These are phyloP conservation scores for Pestalotiopsis fici DNA, from an alignment of 2,329 filamentous ascomycete genomes.

Conservation along the genomic window DNA sequence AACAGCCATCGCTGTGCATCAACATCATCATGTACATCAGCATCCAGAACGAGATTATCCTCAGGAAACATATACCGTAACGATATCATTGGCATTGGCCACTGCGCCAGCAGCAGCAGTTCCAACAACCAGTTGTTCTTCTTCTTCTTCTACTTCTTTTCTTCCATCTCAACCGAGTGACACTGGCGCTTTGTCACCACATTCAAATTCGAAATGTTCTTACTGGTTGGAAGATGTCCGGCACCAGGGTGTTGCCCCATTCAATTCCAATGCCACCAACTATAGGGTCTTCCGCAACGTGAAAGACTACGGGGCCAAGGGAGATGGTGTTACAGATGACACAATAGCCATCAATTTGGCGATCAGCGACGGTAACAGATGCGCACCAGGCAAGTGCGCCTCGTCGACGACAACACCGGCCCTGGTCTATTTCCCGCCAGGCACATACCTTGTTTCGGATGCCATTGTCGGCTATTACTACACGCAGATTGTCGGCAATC, in stretches of 20 bases:
- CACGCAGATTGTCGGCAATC: slow-evolving; percentile 63
- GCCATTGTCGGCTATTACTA: slow-evolving; percentile 79
- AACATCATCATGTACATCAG: background rate
- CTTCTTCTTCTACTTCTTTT: background rate
- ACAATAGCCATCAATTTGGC: slow-evolving; percentile 36
- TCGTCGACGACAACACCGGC: slow-evolving; percentile 28
- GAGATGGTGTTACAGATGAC: slow-evolving; percentile 31
- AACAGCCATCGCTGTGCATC: background rate
- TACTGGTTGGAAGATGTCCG: slow-evolving; percentile 26
- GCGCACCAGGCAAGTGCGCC: slow-evolving; percentile 24
- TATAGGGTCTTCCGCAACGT: slow-evolving; percentile 38
- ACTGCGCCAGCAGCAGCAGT: background rate
- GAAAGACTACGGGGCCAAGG: slow-evolving; percentile 35
- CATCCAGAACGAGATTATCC: background rate
- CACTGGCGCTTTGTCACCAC: slow-evolving; percentile 1
- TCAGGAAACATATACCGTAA: background rate
- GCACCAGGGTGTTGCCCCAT: slow-evolving; percentile 34
- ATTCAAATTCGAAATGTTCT: slow-evolving; percentile 6
- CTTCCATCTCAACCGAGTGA: background rate
- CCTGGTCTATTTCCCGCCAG: slow-evolving; percentile 35
- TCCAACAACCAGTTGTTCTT: background rate
- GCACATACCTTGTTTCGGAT: slow-evolving; percentile 71
- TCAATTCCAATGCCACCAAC: slow-evolving; percentile 27
- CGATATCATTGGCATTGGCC: background rate
- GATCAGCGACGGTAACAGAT: slow-evolving; percentile 28